Base-by-base conservation (phyloP, 495 filamentous ascomycete genomes). In the Tuber aestivum region DNA sequence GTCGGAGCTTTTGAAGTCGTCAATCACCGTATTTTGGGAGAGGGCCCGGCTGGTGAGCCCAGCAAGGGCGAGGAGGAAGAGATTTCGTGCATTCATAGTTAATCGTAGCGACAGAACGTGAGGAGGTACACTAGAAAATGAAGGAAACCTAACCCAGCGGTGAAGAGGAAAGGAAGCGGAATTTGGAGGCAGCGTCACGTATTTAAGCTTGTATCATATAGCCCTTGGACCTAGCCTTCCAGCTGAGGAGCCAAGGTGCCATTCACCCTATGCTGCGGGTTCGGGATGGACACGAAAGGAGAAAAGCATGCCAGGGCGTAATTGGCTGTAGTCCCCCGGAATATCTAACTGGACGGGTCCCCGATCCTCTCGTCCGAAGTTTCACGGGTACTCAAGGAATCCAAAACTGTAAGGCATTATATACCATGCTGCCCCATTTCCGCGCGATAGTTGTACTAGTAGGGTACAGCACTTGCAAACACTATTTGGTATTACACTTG, bases 1-100 rank as follows among this genome's bases (percentile, higher is more conserved):
- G 42, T 87, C 82, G 21, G 76, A 41, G 78, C 86, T 85, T 41
- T 83, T 81, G 80, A 94, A 94, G 7, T 85, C 86, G 82, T 94
- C 92, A 71, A 94, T 89, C 18, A 92, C 84, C n/a, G 92, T 21
- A 20, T 71, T 38, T 32, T 41, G 23, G 10, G 70, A 71, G 32
- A 44, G 40, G 40, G 9, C 70, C 40, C 70, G 35, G 14, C 70
- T 40, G 20, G 40, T 44, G 3, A 73, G 41, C 3, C 65, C 42
- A 9, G 56, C 44, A 35, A 77, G 41, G 41, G 50, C 71, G 32
- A 80, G 45, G 2, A 71, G 72, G 73, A 75, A 71, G 44, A 78
- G 70, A 21, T 18, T 41, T 72, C 71, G 75, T 40, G 50, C 7
- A 14, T 74, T 71, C 77, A 79, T 79, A 27, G 35, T 65, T 65